Evolutionary conservation across 441 rosid species (phyloP), one percentile per base, ranked within the genome.

Genomic region (Populus hybrid): DNA sequence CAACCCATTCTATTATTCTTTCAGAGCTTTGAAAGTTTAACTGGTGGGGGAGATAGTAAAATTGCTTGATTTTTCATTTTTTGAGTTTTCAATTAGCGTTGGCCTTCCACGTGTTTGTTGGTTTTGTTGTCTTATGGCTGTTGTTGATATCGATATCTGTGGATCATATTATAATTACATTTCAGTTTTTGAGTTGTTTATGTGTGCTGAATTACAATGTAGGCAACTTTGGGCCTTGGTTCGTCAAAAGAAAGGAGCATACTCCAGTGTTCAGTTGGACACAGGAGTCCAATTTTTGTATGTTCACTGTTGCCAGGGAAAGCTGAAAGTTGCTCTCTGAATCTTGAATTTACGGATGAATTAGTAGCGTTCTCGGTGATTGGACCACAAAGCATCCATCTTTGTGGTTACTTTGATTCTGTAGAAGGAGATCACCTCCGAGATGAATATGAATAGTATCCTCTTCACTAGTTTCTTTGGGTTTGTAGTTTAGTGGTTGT

Each of bases 141-240:
- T 34, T 32, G 42, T 28, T 30, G 34, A 68, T 16, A 38, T 16
- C 10, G 24, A 8, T 6, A 57, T 23, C 36, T 30, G 20, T 57
- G 59, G 70, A 59, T 50, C 6, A 14, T 24, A 57, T 57, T 8
- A 20, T 40, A 10, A 36, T 28, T 72, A 9, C 38, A 30, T 46
- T 46, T 50, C 14, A 34, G 66, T 7, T 36, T 76, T 76, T 66
- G 46, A 20, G 73, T 57, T 24, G 12, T 61, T 67, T 8, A 46
- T 73, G 5, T 26, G 23, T 79, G n/a, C 72, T 73, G 1, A 79
- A 12, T 77, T 11, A 74, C 75, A 34, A 8, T 82, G 71, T 79
- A 96, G 99, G 99, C 99, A 70, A 94, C 98, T 70, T 83, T 96
- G 73, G 99, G 99, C 26, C 82, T 81, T 3, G 99, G 99, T 80